Conservation (phyloP, 805 yeast species). For the Saccharomyces jurei region DNA sequence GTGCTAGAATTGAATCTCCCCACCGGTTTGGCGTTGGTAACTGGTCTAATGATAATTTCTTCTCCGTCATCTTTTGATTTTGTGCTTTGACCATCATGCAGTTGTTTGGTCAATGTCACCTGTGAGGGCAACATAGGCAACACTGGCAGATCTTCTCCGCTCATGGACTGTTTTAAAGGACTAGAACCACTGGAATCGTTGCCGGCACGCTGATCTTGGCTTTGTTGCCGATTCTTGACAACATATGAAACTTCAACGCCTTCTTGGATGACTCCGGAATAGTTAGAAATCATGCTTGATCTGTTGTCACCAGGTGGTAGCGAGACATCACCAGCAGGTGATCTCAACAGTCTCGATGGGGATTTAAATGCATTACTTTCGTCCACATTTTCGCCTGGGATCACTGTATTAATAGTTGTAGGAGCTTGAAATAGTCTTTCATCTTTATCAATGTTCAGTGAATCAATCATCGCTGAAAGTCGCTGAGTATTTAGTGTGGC, state of each 20-base stretch:
- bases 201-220: not conserved
- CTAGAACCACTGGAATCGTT: not conserved
- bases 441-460: slow-evolving; percentile 12
- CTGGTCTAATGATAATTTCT: slow-evolving; percentile 13
- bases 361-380: not conserved
- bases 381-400: not conserved
- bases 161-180: not conserved
- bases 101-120: slow-evolving; percentile 4
- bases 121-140: slow-evolving; percentile 13
- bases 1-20: slow-evolving; percentile 11
- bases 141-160: slow-evolving; percentile 2
- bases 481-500: slow-evolving; percentile 18
- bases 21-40: slow-evolving; percentile 18
- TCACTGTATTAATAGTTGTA: not conserved
- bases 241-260: slow-evolving; percentile 28
- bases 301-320: slow-evolving; percentile 5
- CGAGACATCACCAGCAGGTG: slow-evolving; percentile 10
- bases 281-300: slow-evolving; percentile 24
- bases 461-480: slow-evolving; percentile 26
- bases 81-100: not conserved
- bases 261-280: slow-evolving; percentile 29
- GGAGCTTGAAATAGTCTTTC: slow-evolving; percentile 5
- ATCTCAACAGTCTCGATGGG: slow-evolving; percentile 4
- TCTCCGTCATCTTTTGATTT: slow-evolving; percentile 1
- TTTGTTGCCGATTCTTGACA: slow-evolving; percentile 9